phyloP scores from a whole-genome alignment of 73 alveolate species.

The Tetrahymena thermophila region DNA sequence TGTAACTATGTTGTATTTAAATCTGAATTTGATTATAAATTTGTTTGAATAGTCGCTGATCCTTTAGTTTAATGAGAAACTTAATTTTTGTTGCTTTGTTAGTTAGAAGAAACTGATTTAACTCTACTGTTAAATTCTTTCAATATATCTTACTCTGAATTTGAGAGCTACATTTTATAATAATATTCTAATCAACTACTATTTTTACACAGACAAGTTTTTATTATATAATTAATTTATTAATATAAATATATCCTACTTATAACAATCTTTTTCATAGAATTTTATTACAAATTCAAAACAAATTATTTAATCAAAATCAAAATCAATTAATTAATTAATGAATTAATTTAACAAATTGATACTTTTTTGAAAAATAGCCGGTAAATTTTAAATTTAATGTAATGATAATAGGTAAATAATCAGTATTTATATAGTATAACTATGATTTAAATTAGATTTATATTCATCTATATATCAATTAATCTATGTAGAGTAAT shows the following conservation, averaged over 20 bases:
- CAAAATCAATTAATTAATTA: background rate
- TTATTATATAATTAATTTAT: background rate
- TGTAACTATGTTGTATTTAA: background rate
- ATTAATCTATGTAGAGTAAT: too few species aligned
- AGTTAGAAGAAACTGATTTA: background rate
- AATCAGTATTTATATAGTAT: background rate
- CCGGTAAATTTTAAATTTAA: background rate
- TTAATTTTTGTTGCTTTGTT: background rate
- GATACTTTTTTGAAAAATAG: background rate
- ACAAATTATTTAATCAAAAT: too few species aligned
- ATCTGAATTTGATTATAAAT: background rate
- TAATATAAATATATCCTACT: background rate
- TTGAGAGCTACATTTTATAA: background rate
- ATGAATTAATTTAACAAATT: too few species aligned
- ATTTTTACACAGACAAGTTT: background rate
- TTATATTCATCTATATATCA: too few species aligned
- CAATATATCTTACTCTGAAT: background rate
- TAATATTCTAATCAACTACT: background rate
- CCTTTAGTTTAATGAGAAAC: background rate
- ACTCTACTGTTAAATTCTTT: background rate
- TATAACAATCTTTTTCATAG: background rate
- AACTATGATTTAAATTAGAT: too few species aligned
- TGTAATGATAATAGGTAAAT: too few species aligned
- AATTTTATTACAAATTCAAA: background rate
- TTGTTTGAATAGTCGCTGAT: background rate